Conservation (phyloP, 305 asterid genomes). For the Vinca major region DNA sequence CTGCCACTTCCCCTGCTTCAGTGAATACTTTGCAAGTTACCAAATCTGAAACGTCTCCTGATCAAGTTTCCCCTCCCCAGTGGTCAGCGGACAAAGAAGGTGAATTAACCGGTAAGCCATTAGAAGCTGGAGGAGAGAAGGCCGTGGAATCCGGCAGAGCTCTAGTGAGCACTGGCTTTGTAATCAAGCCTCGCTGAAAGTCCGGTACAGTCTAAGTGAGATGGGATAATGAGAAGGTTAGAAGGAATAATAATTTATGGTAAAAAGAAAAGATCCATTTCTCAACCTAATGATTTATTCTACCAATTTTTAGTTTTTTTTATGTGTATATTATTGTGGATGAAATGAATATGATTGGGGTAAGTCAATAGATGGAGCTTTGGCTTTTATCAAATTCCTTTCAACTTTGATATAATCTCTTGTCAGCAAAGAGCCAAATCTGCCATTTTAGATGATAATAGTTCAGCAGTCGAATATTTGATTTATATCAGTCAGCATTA, state of each 20-base stretch:
- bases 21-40: slow-evolving; percentile 21
- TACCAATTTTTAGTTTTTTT: slow-evolving; percentile 18
- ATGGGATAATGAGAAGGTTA: not conserved
- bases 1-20: slow-evolving; percentile 36
- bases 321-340: slow-evolving; percentile 30
- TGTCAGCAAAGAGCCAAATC: not conserved
- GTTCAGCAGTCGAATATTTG: too few species aligned
- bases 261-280: not conserved
- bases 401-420: not conserved
- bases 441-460: too few species aligned
- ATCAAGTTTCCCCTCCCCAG: slow-evolving; percentile 32
- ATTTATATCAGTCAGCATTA: too few species aligned
- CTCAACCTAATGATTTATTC: too few species aligned
- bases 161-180: slow-evolving; percentile 64
- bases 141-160: slow-evolving; percentile 43
- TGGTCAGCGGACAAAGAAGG: slow-evolving; percentile 59
- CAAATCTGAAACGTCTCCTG: slow-evolving; percentile 24
- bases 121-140: slow-evolving; percentile 31
- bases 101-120: slow-evolving; percentile 40
- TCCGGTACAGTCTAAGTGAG: slow-evolving; percentile 2
- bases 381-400: slow-evolving; percentile 3
- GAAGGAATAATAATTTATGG: not conserved
- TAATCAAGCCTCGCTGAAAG: slow-evolving; percentile 65
- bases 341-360: slow-evolving; percentile 19
- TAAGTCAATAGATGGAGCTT: slow-evolving; percentile 2